These are phyloP conservation scores for Prunus kanzakura DNA, from an alignment of 306 rosid genomes.

Conservation along the genomic window DNA sequence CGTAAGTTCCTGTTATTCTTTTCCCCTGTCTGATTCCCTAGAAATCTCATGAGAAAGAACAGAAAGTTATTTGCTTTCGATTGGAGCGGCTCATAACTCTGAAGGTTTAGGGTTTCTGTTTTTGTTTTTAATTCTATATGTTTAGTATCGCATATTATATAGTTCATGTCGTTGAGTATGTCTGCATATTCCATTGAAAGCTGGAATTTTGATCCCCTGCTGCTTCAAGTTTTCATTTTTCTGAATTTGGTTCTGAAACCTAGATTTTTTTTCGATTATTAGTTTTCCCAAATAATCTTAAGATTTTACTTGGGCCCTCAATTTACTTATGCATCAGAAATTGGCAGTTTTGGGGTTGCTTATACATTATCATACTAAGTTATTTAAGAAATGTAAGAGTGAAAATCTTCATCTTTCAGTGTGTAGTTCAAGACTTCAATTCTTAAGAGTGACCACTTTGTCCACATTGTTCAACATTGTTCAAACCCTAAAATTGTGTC, in stretches of 20 bases:
- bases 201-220: neutral
- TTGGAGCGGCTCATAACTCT: neutral
- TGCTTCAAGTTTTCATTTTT: neutral
- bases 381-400: neutral
- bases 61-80: neutral
- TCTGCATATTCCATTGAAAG: neutral
- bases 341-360: neutral
- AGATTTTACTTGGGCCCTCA: neutral
- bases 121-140: neutral
- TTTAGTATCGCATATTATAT: neutral
- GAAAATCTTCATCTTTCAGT: neutral
- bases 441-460: neutral
- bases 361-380: neutral
- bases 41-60: neutral
- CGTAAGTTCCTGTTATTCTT: conserved; percentile 39
- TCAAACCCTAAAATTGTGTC: neutral
- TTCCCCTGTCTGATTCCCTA: neutral
- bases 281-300: neutral
- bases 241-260: neutral
- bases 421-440: neutral
- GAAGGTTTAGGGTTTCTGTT: neutral
- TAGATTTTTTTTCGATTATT: too few species aligned
- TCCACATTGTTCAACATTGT: neutral
- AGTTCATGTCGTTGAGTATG: neutral
- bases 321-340: neutral